Evolutionary conservation across 2,329 filamentous ascomycete species (phyloP).

Genomic region (Cladosporium oxysporum): DNA sequence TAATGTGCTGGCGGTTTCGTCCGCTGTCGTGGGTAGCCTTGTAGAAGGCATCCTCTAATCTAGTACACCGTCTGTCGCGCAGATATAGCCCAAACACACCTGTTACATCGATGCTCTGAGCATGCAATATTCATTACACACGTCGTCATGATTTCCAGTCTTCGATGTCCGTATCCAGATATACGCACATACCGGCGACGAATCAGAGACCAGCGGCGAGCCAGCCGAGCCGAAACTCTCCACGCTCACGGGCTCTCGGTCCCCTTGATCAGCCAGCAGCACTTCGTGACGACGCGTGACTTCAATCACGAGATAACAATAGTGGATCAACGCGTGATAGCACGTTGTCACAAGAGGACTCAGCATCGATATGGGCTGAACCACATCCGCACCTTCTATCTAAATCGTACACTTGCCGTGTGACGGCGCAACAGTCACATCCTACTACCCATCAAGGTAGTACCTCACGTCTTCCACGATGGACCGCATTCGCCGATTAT

Average conservation of each 20-base stretch:
- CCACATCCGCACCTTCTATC: not conserved
- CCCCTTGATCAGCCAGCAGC: not conserved
- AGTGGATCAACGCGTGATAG: conserved; percentile 19
- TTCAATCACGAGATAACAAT: not conserved
- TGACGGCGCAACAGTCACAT: not conserved
- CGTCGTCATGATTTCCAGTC: not conserved
- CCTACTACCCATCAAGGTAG: not conserved
- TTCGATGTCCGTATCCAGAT: not conserved
- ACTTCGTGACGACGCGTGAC: conserved; percentile 15
- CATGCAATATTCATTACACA: not conserved
- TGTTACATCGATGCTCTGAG: not conserved
- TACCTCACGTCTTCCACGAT: conserved; percentile 17
- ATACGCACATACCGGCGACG: not conserved
- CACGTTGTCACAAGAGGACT: not conserved
- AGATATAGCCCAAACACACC: not conserved
- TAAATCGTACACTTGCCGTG: not conserved
- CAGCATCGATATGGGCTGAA: conserved; percentile 8
- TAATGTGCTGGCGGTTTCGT: not conserved
- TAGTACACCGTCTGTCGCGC: not conserved
- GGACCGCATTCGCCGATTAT: conserved; percentile 32
- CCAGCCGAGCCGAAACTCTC: conserved; percentile 1
- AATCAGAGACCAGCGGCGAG: not conserved
- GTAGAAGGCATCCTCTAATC: not conserved
- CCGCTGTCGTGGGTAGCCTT: not conserved
- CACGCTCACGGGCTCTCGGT: not conserved